A percentile compares a stretch with the other conserved stretches of the same genome.
Evolutionary conservation across 768 basidiomycete species (phyloP).

Genomic region (Leccinum aurantiacum): DNA sequence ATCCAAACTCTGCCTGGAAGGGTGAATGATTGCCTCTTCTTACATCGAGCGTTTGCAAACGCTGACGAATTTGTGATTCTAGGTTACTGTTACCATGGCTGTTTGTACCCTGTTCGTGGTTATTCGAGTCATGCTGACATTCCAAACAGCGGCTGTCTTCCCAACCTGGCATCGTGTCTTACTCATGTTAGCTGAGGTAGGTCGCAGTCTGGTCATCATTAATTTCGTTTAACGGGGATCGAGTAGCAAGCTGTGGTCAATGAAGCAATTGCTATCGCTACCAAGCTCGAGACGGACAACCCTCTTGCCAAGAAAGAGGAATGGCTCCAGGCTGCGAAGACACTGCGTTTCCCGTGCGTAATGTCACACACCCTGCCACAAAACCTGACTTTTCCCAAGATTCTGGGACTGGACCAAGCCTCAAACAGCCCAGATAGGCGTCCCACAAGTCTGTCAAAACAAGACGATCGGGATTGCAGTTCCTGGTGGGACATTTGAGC

Average conservation of each 20-base stretch:
- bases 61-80: conserved; percentile 4
- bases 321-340: conserved; percentile 16
- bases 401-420: conserved; percentile 21
- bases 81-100: conserved; percentile 24
- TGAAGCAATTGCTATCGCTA: conserved; percentile 16
- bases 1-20: conserved; percentile 2
- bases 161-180: conserved; percentile 23
- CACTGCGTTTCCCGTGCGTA: conserved; percentile 21
- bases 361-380: neutral
- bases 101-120: neutral
- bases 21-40: conserved; percentile 2
- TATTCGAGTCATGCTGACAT: neutral
- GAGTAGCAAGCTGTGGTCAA: conserved; percentile 19
- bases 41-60: neutral
- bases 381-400: neutral
- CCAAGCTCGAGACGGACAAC: neutral
- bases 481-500: neutral
- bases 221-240: neutral
- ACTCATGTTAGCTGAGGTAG: conserved; percentile 15
- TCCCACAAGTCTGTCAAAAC: conserved; percentile 8
- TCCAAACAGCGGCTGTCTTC: conserved; percentile 18
- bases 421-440: conserved; percentile 3
- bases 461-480: neutral
- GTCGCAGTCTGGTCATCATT: neutral
- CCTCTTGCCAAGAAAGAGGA: neutral